Conservation (phyloP, 2,329 filamentous ascomycete genomes). For the Neocucurbitaria cava region DNA sequence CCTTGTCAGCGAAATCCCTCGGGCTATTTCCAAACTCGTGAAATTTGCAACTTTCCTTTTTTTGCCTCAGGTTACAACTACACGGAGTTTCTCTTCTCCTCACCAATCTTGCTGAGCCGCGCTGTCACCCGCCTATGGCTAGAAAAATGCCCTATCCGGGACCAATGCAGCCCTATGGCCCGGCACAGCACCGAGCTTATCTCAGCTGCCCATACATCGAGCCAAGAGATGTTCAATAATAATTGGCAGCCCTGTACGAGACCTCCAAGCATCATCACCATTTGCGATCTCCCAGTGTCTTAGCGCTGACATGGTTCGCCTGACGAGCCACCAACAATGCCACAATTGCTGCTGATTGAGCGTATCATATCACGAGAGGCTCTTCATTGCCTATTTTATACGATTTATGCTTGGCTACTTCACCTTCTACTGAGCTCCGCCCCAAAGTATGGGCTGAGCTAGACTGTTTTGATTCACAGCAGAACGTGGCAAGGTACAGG, state of each 20-base stretch:
- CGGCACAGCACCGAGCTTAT: conserved; percentile 1
- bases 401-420: not conserved
- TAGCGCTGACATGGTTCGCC: conserved; percentile 1
- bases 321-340: not conserved
- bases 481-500: not conserved
- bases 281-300: not conserved
- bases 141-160: not conserved
- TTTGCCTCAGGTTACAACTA: not conserved
- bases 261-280: not conserved
- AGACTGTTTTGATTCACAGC: not conserved
- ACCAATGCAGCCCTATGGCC: not conserved
- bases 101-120: not conserved
- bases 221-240: conserved; percentile 3
- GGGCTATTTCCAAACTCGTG: no score
- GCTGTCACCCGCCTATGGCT: not conserved
- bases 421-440: not conserved
- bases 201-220: not conserved
- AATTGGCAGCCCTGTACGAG: not conserved
- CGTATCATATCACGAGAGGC: not conserved
- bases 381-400: not conserved
- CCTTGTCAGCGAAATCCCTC: no score
- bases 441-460: not conserved
- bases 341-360: not conserved
- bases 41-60: no score
- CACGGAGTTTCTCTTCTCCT: not conserved